Evolutionary conservation across 192 early-diverging fungal genomes (phyloP).

Genomic region (Anaeromyces robustus): DNA sequence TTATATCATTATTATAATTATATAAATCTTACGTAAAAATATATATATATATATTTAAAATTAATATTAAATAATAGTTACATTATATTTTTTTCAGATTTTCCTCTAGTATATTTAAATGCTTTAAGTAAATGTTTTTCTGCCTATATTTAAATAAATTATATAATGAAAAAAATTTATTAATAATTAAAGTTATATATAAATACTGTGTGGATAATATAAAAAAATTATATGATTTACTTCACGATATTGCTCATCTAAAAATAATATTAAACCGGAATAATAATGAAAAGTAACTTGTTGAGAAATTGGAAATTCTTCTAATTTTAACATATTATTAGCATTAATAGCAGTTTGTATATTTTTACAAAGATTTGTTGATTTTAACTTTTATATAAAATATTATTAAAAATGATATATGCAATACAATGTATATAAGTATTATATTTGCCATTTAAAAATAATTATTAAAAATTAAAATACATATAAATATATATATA

Average conservation of each 20-base stretch:
- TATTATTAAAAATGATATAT: no score
- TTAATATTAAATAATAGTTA: neutral
- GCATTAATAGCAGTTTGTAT: conserved; percentile 55
- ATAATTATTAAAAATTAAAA: neutral
- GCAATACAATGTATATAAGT: no score
- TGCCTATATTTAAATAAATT: neutral
- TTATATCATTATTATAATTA: no score
- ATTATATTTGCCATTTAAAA: no score
- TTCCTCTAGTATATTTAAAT: neutral
- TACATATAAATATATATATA: neutral
- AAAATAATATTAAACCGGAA: conserved; percentile 70
- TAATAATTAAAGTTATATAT: no score
- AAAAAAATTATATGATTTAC: conserved; percentile 15
- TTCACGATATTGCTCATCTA: conserved; percentile 58
- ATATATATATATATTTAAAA: neutral
- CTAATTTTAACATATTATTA: conserved; percentile 56
- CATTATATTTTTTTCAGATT: neutral
- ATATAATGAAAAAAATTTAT: no score
- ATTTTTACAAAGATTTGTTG: conserved; percentile 69
- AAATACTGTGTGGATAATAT: neutral
- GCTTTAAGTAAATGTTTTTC: neutral
- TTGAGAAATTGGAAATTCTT: conserved; percentile 67
- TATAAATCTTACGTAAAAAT: no score
- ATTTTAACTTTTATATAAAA: conserved; percentile 28
- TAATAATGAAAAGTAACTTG: conserved; percentile 78